phyloP scores from a whole-genome alignment of 2,329 filamentous ascomycete species.

The Sphaerulina vaccinii region DNA sequence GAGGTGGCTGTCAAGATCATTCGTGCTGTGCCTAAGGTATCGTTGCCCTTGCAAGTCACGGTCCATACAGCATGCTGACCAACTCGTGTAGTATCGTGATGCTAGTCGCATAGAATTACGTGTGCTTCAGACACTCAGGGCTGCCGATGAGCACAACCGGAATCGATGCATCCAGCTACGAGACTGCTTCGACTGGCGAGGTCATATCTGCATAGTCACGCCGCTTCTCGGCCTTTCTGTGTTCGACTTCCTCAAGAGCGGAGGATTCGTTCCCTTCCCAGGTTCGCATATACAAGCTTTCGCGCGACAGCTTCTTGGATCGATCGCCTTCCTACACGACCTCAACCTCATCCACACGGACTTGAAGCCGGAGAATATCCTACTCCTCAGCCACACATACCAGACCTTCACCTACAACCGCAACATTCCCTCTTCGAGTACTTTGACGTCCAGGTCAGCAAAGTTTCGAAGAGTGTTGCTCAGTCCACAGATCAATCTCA shows the following conservation, averaged over 20 bases:
- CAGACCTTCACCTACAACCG: conserved; percentile 70
- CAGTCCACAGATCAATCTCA: conserved; percentile 65
- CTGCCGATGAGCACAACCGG: conserved; percentile 86
- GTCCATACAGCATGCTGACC: not conserved
- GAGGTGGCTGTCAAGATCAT: conserved; percentile 98
- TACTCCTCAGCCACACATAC: conserved; percentile 63
- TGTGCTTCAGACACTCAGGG: conserved; percentile 85
- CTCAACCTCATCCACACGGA: conserved; percentile 94
- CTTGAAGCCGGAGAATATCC: conserved; percentile 67
- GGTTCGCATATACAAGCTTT: conserved; percentile 98
- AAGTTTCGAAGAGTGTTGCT: conserved; percentile 63
- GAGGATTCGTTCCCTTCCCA: conserved; percentile 92
- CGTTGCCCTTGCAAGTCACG: not conserved
- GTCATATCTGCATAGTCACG: conserved; percentile 87
- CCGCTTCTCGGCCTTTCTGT: conserved; percentile 87
- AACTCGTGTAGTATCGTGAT: conserved; percentile 67
- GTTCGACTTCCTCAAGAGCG: conserved; percentile 96
- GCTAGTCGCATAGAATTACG: conserved; percentile 91
- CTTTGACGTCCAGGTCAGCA: conserved; percentile 56
- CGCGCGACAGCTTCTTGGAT: conserved; percentile 93
- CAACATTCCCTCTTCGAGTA: conserved; percentile 64
- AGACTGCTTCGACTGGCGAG: conserved; percentile 95
- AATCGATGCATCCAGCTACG: conserved; percentile 96
- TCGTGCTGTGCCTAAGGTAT: conserved; percentile 82
- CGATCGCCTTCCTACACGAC: conserved; percentile 95